Conservation (phyloP, 2,329 filamentous ascomycete species). For the Coniochaeta sp. region DNA sequence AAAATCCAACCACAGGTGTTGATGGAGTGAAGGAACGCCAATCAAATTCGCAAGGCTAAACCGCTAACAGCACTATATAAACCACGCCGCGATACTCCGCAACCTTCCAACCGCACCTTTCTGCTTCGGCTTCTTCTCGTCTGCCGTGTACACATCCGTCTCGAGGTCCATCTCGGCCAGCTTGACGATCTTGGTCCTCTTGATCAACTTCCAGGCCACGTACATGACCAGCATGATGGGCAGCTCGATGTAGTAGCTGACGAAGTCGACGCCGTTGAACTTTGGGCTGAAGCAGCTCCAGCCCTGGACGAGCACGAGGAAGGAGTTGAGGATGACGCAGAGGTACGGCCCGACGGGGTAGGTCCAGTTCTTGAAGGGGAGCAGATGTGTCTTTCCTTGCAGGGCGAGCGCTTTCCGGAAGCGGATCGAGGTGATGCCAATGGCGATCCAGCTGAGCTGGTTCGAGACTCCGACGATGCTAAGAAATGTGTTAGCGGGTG, state of each 20-base stretch:
- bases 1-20: no score
- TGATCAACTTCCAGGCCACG: constrained; percentile 42
- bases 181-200: constrained; percentile 11
- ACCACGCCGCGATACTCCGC: neutral
- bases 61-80: neutral
- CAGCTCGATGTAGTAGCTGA: constrained; percentile 58
- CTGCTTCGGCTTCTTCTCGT: constrained; percentile 6
- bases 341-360: constrained; percentile 56
- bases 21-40: no score
- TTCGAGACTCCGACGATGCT: constrained; percentile 61
- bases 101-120: constrained; percentile 5
- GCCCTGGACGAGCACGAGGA: constrained; percentile 57
- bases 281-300: constrained; percentile 55
- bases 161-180: constrained; percentile 15
- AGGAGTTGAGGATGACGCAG: constrained; percentile 47
- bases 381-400: constrained; percentile 53
- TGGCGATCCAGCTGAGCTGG: constrained; percentile 59
- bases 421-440: constrained; percentile 57
- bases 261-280: constrained; percentile 53
- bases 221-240: constrained; percentile 51
- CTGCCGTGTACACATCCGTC: constrained; percentile 14
- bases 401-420: constrained; percentile 50
- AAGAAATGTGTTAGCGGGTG: constrained; percentile 1
- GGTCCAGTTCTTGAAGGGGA: constrained; percentile 61
- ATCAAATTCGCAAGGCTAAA: neutral